Evolutionary conservation across 306 rosid species (phyloP).

Genomic region (Gastrolobium villosum): DNA sequence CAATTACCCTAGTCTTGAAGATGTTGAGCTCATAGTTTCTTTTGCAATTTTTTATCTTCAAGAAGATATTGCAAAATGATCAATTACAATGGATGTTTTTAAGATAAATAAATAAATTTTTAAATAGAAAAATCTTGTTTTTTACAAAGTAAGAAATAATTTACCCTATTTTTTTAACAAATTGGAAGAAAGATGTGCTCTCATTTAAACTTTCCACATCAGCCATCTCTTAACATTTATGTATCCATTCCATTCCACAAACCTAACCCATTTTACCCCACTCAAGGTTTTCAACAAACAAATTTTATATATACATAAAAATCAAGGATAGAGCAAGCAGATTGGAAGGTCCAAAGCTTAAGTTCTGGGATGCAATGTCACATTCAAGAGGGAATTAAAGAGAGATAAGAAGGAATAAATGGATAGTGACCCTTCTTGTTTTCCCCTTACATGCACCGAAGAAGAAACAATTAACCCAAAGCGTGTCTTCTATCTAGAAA

Average conservation of each 20-base stretch:
- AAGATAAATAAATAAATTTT: too few species aligned
- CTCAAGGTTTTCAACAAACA: neutral
- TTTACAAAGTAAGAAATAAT: neutral
- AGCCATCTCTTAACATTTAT: neutral
- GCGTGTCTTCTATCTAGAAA: constrained; percentile 30
- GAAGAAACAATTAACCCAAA: constrained; percentile 48
- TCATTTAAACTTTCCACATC: neutral
- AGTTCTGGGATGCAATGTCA: constrained; percentile 65
- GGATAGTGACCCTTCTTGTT: constrained; percentile 67
- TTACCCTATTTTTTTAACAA: neutral
- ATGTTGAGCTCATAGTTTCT: too few species aligned
- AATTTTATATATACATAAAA: constrained; percentile 2
- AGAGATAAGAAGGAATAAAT: constrained; percentile 73
- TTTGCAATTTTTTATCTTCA: too few species aligned
- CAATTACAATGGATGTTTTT: too few species aligned
- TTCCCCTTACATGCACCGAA: constrained; percentile 36
- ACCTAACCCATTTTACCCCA: constrained; percentile 20
- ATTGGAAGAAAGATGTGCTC: neutral
- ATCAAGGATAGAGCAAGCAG: constrained; percentile 44
- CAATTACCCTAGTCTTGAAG: too few species aligned
- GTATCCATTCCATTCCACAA: constrained; percentile 10
- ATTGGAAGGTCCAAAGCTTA: constrained; percentile 56
- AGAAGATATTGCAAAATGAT: too few species aligned
- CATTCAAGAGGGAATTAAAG: constrained; percentile 57
- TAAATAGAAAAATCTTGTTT: neutral